Conservation (phyloP, 1,284 basidiomycete genomes). For the Porphyrellus sp. region DNA sequence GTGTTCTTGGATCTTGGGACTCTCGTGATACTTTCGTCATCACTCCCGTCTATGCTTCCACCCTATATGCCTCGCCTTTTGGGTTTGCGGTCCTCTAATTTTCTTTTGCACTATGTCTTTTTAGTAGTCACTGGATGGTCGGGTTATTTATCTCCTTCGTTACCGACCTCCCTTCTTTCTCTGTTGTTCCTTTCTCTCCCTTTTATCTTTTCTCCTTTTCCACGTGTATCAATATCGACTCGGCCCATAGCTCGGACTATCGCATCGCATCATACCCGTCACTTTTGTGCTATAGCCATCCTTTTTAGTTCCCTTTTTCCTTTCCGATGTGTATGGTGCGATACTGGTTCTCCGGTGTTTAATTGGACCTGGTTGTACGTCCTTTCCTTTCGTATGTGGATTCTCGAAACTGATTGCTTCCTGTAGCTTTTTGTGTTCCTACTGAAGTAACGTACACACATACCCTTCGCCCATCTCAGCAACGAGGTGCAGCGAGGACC, state of each 20-base stretch:
- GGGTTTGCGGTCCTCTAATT: slow-evolving; percentile 26
- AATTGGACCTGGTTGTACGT: slow-evolving; percentile 32
- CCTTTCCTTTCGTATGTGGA: not conserved
- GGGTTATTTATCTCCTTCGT: slow-evolving; percentile 19
- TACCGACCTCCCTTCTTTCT: slow-evolving; percentile 1
- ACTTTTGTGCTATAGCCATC: slow-evolving; percentile 30
- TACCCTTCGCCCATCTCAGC: slow-evolving; percentile 15
- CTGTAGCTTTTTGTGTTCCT: slow-evolving; percentile 28
- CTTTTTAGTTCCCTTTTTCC: not conserved
- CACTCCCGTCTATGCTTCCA: slow-evolving; percentile 24
- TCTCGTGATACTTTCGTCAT: slow-evolving; percentile 28
- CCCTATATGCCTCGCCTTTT: slow-evolving; percentile 21
- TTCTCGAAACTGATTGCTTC: slow-evolving; percentile 10
- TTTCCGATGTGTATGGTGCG: slow-evolving; percentile 34
- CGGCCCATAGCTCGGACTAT: slow-evolving; percentile 34
- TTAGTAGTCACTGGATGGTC: slow-evolving; percentile 24
- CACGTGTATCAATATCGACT: slow-evolving; percentile 37
- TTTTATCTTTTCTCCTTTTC: not conserved
- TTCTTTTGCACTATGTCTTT: slow-evolving; percentile 23
- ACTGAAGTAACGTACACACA: slow-evolving; percentile 25
- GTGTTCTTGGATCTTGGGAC: slow-evolving; percentile 48
- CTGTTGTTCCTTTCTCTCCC: not conserved
- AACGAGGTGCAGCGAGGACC: slow-evolving; percentile 23
- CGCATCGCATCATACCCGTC: slow-evolving; percentile 36
- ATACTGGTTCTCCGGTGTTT: slow-evolving; percentile 33